Percentiles rank a stretch among this genome's conserved stretches.
These are phyloP conservation scores for Nicotiana sylvestris DNA, from an alignment of 257 asterid genomes.

Conservation along the genomic window DNA sequence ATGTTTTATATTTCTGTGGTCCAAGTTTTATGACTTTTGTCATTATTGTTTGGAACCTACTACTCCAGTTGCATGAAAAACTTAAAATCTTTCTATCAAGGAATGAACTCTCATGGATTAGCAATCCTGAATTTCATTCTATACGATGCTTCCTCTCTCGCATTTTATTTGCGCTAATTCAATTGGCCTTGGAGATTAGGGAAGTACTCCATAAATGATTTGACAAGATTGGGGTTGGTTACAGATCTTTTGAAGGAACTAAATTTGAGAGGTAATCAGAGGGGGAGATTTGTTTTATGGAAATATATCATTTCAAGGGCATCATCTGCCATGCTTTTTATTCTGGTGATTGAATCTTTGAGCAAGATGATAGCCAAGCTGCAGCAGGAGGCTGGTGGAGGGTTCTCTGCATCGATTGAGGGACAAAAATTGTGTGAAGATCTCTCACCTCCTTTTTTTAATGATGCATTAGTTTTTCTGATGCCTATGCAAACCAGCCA, in stretches of 20 bases:
- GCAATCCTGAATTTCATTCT: background rate
- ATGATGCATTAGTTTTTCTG: background rate
- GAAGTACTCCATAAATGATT: background rate
- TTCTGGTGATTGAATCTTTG: background rate
- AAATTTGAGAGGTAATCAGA: background rate
- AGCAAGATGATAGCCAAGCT: background rate
- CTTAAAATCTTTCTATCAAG: background rate
- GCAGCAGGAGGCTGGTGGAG: background rate
- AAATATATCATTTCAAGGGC: background rate
- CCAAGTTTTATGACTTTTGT: slow-evolving; percentile 9
- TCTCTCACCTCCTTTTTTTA: background rate
- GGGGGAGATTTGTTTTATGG: background rate
- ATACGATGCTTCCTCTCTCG: background rate
- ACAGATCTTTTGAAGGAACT: background rate
- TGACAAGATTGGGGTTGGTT: background rate
- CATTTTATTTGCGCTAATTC: background rate
- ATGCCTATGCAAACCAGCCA: background rate
- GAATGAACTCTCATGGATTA: background rate
- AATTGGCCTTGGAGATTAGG: background rate
- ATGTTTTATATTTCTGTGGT: background rate
- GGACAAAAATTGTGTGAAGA: background rate
- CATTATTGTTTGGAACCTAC: slow-evolving; percentile 6
- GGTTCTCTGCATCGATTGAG: background rate
- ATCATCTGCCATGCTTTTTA: background rate
- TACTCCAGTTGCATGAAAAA: background rate